Evolutionary conservation across 2,329 filamentous ascomycete species (phyloP), one percentile per base, ranked within the genome.

Genomic region (Myrmaecium sp.): DNA sequence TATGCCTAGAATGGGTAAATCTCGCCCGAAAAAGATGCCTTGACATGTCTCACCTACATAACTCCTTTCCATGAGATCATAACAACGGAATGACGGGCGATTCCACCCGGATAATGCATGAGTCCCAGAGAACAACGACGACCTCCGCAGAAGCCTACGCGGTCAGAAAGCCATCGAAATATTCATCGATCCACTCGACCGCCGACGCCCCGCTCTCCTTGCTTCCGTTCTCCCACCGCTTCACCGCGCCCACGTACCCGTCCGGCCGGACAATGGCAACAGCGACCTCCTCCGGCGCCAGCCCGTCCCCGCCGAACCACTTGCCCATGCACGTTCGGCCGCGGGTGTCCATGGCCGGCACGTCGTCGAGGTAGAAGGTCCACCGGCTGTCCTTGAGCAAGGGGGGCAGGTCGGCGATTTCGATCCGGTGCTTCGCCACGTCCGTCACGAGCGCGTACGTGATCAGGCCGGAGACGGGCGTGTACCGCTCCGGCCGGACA

Each of bases 311-410:
- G 21, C 69, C 72, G 5, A 78, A 55, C 74, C 74, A 82, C 46
- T 77, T 80, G 39, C 71, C 63, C 6, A 68, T 76, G 46, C 69
- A 76, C 1, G 33, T 40, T 11, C 49, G 41, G 9, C 44, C 40
- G 17, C 60, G 65, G 29, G 69, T 64, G 36, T 66, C 62, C 14
- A 62, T 58, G 9, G 64, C 56, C 3, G 66, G 61, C 5, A 70
- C 49, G 43, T 79, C 62, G 41, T 82, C 76, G 0, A 79, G 55
- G 43, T 82, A 82, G 32, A 82, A 62, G 0, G 73, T 76, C 73
- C 74, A 82, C 17, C 64, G 60, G 45, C 71, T 75, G 30, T 69
- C 60, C 38, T 74, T 65, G 21, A 81, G 46, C 13, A 73, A 44
- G 0, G 55, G 44, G 0, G 75, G 75, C 10, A 82, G 52, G 38